phyloP scores from a whole-genome alignment of 768 basidiomycete species.

The Fibroporia radiculosa region DNA sequence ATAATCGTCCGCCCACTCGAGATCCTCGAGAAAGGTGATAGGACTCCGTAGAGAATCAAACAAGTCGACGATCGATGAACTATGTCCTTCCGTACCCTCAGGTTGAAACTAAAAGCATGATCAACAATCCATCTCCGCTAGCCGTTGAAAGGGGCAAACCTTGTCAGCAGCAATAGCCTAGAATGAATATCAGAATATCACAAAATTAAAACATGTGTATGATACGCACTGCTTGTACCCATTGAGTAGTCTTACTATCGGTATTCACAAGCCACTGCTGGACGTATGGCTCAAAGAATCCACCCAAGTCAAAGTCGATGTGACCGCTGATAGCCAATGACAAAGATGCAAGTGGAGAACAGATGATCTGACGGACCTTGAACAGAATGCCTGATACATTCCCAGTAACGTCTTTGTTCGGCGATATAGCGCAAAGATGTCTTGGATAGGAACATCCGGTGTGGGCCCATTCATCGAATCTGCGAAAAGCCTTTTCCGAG shows the following conservation, averaged over 20 bases:
- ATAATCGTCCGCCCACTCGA: constrained; percentile 89
- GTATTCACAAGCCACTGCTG: constrained; percentile 85
- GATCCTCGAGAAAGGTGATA: constrained; percentile 76
- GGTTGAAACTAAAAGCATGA: constrained; percentile 54
- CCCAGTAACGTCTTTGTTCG: constrained; percentile 63
- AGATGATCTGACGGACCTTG: constrained; percentile 45
- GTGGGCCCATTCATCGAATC: constrained; percentile 83
- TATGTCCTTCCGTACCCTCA: constrained; percentile 74
- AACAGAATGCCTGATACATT: constrained; percentile 80
- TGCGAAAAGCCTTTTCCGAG: constrained; percentile 69
- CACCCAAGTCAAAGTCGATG: constrained; percentile 59
- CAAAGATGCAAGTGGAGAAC: neutral
- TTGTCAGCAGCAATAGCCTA: constrained; percentile 81
- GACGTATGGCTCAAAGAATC: constrained; percentile 85
- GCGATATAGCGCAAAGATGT: constrained; percentile 82
- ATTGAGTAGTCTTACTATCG: constrained; percentile 82
- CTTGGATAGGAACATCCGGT: constrained; percentile 82
- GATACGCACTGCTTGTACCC: constrained; percentile 84
- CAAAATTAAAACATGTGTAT: neutral
- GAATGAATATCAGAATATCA: neutral
- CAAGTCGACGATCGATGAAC: constrained; percentile 95
- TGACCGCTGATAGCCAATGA: constrained; percentile 32
- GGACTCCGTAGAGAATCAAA: constrained; percentile 93
- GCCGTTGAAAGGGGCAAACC: constrained; percentile 29
- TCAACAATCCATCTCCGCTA: neutral